Conservation (phyloP, 2,329 filamentous ascomycete genomes). For the Magnaporthales sp. region DNA sequence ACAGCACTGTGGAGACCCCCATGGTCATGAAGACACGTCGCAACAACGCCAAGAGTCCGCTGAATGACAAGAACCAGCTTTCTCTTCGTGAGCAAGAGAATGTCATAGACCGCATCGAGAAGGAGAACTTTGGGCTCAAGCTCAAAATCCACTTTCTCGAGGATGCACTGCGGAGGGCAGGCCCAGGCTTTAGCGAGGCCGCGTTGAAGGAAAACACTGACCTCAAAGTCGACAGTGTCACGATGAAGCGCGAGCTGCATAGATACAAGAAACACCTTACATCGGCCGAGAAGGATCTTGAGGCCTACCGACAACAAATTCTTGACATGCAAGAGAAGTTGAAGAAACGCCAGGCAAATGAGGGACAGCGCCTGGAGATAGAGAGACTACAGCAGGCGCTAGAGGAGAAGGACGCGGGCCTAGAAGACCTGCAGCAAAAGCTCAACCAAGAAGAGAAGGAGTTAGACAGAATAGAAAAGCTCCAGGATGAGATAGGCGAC, state of each 20-base stretch:
- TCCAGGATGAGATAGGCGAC: conserved; percentile 68
- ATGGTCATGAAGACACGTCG: conserved; percentile 58
- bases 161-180: conserved; percentile 77
- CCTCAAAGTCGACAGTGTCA: conserved; percentile 85
- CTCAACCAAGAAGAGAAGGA: conserved; percentile 48
- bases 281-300: conserved; percentile 77
- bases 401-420: conserved; percentile 49
- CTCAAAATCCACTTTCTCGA: conserved; percentile 96
- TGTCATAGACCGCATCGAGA: conserved; percentile 91
- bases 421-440: conserved; percentile 51
- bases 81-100: conserved; percentile 92
- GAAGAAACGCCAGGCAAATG: conserved; percentile 65
- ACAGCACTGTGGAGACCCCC: conserved; percentile 77
- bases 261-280: conserved; percentile 78
- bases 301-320: conserved; percentile 74
- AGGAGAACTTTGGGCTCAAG: conserved; percentile 96
- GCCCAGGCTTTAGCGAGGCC: conserved; percentile 80
- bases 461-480: conserved; percentile 51
- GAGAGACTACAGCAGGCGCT: conserved; percentile 48
- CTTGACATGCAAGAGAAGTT: conserved; percentile 74
- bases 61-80: conserved; percentile 82
- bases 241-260: conserved; percentile 79
- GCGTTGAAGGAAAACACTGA: conserved; percentile 93
- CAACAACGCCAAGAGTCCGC: conserved; percentile 50
- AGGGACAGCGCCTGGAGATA: conserved; percentile 54